Base-by-base conservation (phyloP, 2,329 filamentous ascomycete genomes). In the Colletotrichum tropicicola region DNA sequence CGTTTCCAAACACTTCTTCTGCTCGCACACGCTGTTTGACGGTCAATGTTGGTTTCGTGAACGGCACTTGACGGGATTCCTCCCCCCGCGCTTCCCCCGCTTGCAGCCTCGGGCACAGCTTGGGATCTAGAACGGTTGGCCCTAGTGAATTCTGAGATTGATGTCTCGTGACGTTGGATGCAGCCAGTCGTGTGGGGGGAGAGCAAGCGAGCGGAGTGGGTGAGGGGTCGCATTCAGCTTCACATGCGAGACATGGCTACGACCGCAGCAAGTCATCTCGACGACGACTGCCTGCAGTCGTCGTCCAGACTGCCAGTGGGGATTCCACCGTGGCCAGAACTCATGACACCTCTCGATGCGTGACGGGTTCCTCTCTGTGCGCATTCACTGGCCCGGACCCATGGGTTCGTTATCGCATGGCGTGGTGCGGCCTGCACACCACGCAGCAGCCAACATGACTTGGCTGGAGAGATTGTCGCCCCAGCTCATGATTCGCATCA, bases 201-300 rank as follows among this genome's bases (percentile, higher is more conserved):
- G 53, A 25, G 21, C n/a, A 30, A 41, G n/a, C 37, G 25, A 48
- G 44, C 25, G 32, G 45, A 6, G 27, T 12, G 49, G 41, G 17
- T 15, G 23, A 23, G 25, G 43, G 23, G 47, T 51, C 19, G 60
- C 60, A 64, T 65, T 61, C 61, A 65, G 61, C 61, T 55, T 60
- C 28, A 61, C 58, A 61, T 65, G 61, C 61, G 57, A 65, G 61
- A 65, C 61, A 65, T 37, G 32, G 35, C 27, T n/a, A 53, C 49
- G 49, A 41, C 49, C 32, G 49, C 43, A 27, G 43, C 43, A 27
- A 12, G 43, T 47, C 43, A 47, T 47, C 13, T 45, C 10, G 3
- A 30, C 28, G 15, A 35, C 30, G 32, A 17, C 37, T 17, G 37
- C 37, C 15, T 13, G 5, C 37, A 19, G 15, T 41, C n/a, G 32